phyloP scores from a whole-genome alignment of 148 eudicot genomes.

The Linanthus parryae region DNA sequence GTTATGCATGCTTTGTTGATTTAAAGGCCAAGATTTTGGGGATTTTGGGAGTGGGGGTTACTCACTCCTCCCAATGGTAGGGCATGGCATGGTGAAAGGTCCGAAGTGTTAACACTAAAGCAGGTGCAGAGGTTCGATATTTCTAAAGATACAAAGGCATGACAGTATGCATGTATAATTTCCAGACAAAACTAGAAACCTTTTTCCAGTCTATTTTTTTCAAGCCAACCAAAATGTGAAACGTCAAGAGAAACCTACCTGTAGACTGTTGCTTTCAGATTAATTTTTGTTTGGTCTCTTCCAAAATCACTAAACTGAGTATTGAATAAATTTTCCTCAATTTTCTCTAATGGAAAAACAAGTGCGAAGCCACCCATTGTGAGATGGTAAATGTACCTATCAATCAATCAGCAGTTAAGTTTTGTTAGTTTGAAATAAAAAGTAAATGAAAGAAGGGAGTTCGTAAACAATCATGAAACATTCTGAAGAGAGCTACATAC shows the following conservation, averaged over 20 bases:
- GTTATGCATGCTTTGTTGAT: too few species aligned
- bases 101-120: too few species aligned
- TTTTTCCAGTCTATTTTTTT: too few species aligned
- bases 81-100: too few species aligned
- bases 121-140: too few species aligned
- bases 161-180: too few species aligned
- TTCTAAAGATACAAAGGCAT: too few species aligned
- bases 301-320: slow-evolving; percentile 27
- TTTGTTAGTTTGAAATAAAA: too few species aligned
- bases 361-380: slow-evolving; percentile 76
- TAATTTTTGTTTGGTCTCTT: slow-evolving; percentile 58
- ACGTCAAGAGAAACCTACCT: slow-evolving; percentile 27
- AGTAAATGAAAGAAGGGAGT: background rate
- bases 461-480: background rate
- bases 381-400: slow-evolving; percentile 67
- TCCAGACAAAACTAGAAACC: too few species aligned
- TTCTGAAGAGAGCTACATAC: slow-evolving; percentile 28
- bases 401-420: slow-evolving; percentile 1
- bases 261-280: slow-evolving; percentile 57
- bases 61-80: too few species aligned
- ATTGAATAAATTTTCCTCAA: slow-evolving; percentile 15
- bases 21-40: too few species aligned
- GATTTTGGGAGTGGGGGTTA: too few species aligned
- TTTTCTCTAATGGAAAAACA: slow-evolving; percentile 42
- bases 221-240: background rate